A percentile compares a stretch with the other conserved stretches of the same genome.
Evolutionary conservation across 257 asterid species (phyloP).

Genomic region (Fraxinus pennsylvanica): DNA sequence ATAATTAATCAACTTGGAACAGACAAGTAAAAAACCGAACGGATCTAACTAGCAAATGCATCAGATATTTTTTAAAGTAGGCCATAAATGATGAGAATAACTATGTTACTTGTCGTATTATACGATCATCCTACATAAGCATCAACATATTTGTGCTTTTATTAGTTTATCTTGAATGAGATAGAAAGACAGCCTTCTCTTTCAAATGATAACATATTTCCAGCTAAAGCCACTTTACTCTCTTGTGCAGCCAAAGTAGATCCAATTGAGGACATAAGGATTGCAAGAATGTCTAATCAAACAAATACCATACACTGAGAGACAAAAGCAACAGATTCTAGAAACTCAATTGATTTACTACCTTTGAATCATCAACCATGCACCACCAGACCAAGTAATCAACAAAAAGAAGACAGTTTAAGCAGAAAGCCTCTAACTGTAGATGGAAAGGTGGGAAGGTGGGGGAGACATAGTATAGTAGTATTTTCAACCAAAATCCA

Average conservation of each 20-base stretch:
- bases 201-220: neutral
- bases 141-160: neutral
- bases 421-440: constrained; percentile 1
- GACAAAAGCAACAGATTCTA: neutral
- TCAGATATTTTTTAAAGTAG: neutral
- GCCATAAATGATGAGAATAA: neutral
- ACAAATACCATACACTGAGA: neutral
- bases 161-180: neutral
- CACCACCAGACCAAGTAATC: constrained; percentile 10
- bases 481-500: neutral
- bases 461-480: neutral
- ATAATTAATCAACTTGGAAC: neutral
- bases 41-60: neutral
- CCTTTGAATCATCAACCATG: neutral
- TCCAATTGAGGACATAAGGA: neutral
- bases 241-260: neutral
- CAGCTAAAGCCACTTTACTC: neutral
- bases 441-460: neutral
- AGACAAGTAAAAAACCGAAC: neutral
- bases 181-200: neutral
- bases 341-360: neutral
- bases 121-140: neutral
- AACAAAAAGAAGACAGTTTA: constrained; percentile 4
- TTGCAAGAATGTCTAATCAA: neutral
- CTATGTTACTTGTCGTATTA: neutral